Base-by-base conservation (phyloP, 768 basidiomycete genomes). In the Leucocoprinus leucothites region DNA sequence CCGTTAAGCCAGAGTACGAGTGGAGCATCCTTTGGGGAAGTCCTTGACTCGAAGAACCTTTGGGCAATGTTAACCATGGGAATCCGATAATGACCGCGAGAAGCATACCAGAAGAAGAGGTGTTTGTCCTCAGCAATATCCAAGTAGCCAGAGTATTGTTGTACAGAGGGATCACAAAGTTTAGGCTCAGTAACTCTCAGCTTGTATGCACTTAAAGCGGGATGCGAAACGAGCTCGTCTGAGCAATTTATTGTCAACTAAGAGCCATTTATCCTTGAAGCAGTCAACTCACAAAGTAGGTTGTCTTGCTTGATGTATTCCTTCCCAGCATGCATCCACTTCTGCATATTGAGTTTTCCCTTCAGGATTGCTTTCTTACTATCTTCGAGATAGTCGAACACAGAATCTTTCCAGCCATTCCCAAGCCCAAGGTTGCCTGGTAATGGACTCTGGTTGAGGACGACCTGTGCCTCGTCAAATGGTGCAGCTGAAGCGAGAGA, bases 1-100 rank as follows among this genome's bases (percentile, higher is more conserved):
- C 91, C 91, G 60, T 91, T 92, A n/a, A 92, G 75, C 95, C 95
- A 97, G 45, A 97, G 75, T 8, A 95, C 78, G 1, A 98, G 78
- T 3, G 94, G 95, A 5, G 89, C 93, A 50, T 82, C 75, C 48
- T 79, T 71, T 0, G 96, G 94, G 16, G 82, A 77, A 51, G 71
- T 74, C 34, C 94, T 79, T 1, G 89, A 83, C 71, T 97, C 95
- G 61, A 98, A 94, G 80, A 92, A 94, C 89, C 89, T 91, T 56
- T 19, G 14, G 2, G 41, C 21, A 46, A 43, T 19, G 45, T 53
- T 48, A 40, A 56, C 36, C n/a, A 44, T 44, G 21, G 19, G 43
- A 22, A 5, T 21, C 19, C 14, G 18, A 14, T 14, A 18, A 19
- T n/a, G n/a, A n/a, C n/a, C n/a, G 47, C 2, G 1, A n/a, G 16